These are phyloP conservation scores for Tylopilus rubrobrunneus DNA, from an alignment of 768 basidiomycete species.

Conservation along the genomic window DNA sequence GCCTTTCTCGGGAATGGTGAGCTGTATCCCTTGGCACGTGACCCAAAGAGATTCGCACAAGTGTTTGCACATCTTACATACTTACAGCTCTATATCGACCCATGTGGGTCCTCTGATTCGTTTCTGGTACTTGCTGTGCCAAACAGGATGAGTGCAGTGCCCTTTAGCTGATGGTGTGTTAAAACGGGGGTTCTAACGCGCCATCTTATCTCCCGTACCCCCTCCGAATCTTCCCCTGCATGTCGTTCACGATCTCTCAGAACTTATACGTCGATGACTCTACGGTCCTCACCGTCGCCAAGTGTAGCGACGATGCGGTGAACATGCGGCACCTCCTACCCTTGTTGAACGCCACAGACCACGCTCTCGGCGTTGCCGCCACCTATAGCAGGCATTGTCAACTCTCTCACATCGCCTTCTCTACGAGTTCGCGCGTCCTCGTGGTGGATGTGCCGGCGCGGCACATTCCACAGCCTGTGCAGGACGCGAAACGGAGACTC, in stretches of 20 bases:
- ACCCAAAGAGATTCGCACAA: too few species aligned
- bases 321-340: constrained; percentile 17
- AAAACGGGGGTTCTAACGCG: background rate
- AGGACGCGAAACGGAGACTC: background rate
- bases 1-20: background rate
- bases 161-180: background rate
- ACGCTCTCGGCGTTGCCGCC: constrained; percentile 41
- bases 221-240: background rate
- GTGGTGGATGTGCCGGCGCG: constrained; percentile 29
- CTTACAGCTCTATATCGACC: too few species aligned
- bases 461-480: constrained; percentile 4
- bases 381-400: constrained; percentile 34
- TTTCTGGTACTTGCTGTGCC: too few species aligned
- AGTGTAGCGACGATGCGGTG: constrained; percentile 27
- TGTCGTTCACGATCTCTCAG: constrained; percentile 29
- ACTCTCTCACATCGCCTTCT: constrained; percentile 38
- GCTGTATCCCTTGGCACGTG: too few species aligned
- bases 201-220: constrained; percentile 1
- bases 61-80: too few species aligned
- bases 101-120: too few species aligned
- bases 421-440: constrained; percentile 34
- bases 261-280: constrained; percentile 29
- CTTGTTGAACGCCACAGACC: constrained; percentile 27
- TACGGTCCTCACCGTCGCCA: constrained; percentile 27
- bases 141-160: too few species aligned